Percentiles rank a stretch among this genome's conserved stretches.
Evolutionary conservation across 805 yeast species (phyloP).

Genomic region (Sugiyamaella chiloensis): DNA sequence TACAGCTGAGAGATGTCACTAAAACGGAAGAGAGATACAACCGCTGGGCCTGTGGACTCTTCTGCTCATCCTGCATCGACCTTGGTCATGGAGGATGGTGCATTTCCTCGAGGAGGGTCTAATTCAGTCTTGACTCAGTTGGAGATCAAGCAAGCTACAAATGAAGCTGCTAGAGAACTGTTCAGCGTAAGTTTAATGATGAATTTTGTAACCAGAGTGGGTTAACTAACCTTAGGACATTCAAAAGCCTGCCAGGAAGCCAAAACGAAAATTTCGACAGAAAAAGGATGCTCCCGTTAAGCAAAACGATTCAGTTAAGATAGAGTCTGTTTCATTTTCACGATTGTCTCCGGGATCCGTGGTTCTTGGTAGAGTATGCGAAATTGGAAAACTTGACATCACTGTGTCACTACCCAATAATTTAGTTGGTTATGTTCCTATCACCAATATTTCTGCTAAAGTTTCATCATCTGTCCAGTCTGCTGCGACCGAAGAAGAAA

Average conservation of each 20-base stretch:
- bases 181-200: no score
- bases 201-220: neutral
- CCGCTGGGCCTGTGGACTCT: conserved; percentile 1
- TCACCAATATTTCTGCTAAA: conserved; percentile 66
- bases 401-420: conserved; percentile 75
- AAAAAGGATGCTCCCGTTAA: conserved; percentile 29
- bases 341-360: conserved; percentile 65
- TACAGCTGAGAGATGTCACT: conserved; percentile 5
- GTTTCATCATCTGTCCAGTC: conserved; percentile 56
- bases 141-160: conserved; percentile 88
- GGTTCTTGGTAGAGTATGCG: conserved; percentile 72
- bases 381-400: conserved; percentile 60
- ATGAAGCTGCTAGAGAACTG: conserved; percentile 85
- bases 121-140: conserved; percentile 78
- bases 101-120: conserved; percentile 85
- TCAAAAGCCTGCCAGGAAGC: conserved; percentile 22
- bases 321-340: conserved; percentile 63
- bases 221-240: neutral
- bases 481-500: conserved; percentile 36
- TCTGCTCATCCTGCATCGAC: neutral
- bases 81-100: conserved; percentile 40
- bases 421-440: conserved; percentile 72
- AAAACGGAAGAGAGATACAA: conserved; percentile 12
- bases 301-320: conserved; percentile 37
- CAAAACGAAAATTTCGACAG: conserved; percentile 22